phyloP scores from a whole-genome alignment of 768 basidiomycete species.

The Agrocybe praecox region DNA sequence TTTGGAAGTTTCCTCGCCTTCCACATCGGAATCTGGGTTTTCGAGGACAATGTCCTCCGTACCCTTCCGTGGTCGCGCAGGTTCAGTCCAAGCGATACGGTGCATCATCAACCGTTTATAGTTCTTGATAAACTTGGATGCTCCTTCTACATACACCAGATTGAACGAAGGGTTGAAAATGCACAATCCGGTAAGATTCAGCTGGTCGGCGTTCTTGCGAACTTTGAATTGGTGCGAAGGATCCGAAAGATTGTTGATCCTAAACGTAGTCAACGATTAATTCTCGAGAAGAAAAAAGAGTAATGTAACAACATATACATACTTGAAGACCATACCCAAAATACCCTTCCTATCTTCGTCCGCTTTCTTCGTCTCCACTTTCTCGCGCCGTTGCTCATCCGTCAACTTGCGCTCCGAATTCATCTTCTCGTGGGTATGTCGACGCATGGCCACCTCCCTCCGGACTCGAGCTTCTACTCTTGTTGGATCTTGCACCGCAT shows the following conservation, averaged over 20 bases:
- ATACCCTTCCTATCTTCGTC: slow-evolving; percentile 89
- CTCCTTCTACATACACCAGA: slow-evolving; percentile 94
- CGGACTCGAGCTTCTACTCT: slow-evolving; percentile 95
- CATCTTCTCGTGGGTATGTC: slow-evolving; percentile 90
- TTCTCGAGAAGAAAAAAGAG: not conserved
- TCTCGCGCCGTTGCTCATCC: slow-evolving; percentile 87
- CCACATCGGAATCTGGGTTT: slow-evolving; percentile 43
- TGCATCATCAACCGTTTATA: slow-evolving; percentile 87
- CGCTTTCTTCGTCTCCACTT: slow-evolving; percentile 80
- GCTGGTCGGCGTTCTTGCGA: slow-evolving; percentile 93
- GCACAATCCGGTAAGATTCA: slow-evolving; percentile 84
- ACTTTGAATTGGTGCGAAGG: slow-evolving; percentile 96
- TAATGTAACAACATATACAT: slow-evolving; percentile 30
- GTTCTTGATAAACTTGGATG: slow-evolving; percentile 78
- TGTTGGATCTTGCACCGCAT: slow-evolving; percentile 97
- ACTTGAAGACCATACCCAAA: slow-evolving; percentile 91
- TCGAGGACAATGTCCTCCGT: slow-evolving; percentile 69
- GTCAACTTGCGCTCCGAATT: slow-evolving; percentile 92
- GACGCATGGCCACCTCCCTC: slow-evolving; percentile 89
- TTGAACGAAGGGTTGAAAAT: slow-evolving; percentile 90
- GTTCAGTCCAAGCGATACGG: slow-evolving; percentile 94
- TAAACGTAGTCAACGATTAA: slow-evolving; percentile 26
- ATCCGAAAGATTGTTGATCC: slow-evolving; percentile 88
- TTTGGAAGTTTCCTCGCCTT: not conserved
- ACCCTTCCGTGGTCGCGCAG: slow-evolving; percentile 74